phyloP scores from a whole-genome alignment of 441 rosid genomes.

The Adansonia madagascariensis region DNA sequence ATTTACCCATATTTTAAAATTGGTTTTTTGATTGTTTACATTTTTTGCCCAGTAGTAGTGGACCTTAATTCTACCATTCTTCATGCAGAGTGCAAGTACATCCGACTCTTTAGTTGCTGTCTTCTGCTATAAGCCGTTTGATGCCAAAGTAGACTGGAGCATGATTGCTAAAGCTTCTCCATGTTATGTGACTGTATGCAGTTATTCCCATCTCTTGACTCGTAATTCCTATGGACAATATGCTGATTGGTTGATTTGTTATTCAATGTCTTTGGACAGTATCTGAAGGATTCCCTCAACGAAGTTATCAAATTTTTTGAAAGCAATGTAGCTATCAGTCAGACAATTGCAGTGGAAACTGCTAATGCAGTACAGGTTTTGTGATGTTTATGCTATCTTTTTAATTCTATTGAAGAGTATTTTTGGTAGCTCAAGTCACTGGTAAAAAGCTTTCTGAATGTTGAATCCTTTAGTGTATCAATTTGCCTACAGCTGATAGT shows the following conservation, averaged over 20 bases:
- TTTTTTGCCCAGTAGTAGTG: slow-evolving; percentile 20
- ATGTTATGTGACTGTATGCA: slow-evolving; percentile 89
- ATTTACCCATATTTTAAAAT: neutral
- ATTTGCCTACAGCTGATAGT: slow-evolving; percentile 8
- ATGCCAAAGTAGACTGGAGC: slow-evolving; percentile 97
- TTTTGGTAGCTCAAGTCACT: slow-evolving; percentile 14
- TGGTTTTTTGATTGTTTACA: slow-evolving; percentile 16
- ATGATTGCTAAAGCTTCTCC: slow-evolving; percentile 97
- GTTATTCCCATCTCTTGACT: slow-evolving; percentile 31
- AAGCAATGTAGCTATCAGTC: slow-evolving; percentile 82
- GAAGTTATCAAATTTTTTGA: slow-evolving; percentile 84
- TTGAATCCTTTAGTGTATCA: neutral
- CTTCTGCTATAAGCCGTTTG: slow-evolving; percentile 95
- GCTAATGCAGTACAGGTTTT: slow-evolving; percentile 98
- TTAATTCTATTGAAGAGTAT: slow-evolving; percentile 12
- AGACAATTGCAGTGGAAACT: slow-evolving; percentile 93
- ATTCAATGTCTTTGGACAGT: slow-evolving; percentile 59
- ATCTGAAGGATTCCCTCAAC: slow-evolving; percentile 86
- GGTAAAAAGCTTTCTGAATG: slow-evolving; percentile 9
- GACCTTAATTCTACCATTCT: slow-evolving; percentile 30
- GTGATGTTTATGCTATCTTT: slow-evolving; percentile 23
- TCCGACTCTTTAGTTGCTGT: slow-evolving; percentile 75
- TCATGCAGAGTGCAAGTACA: slow-evolving; percentile 87
- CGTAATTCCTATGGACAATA: slow-evolving; percentile 16
- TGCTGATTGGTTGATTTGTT: slow-evolving; percentile 36